These are phyloP conservation scores for Fraxinus sp. DNA, from an alignment of 305 asterid genomes.

Conservation along the genomic window DNA sequence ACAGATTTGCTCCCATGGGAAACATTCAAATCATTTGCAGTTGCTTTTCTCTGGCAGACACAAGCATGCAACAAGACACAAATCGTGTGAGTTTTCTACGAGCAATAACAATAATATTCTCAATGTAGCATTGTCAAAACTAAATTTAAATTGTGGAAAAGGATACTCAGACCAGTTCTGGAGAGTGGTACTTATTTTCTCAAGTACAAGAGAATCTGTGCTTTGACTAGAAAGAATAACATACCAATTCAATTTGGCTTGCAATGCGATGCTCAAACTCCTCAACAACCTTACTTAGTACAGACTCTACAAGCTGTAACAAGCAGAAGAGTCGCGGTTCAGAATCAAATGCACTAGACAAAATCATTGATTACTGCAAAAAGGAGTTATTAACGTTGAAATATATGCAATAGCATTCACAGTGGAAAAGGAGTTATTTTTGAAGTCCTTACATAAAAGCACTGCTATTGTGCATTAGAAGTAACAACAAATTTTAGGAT, in stretches of 20 bases:
- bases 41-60: constrained; percentile 54
- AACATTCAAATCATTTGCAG: constrained; percentile 37
- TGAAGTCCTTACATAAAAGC: background rate
- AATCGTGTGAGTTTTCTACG: background rate
- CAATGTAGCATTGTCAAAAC: background rate
- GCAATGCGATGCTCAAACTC: constrained; percentile 78
- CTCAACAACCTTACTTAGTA: constrained; percentile 78
- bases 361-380: background rate
- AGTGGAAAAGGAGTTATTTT: background rate
- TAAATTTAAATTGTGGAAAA: background rate
- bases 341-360: constrained; percentile 16
- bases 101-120: constrained; percentile 15
- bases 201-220: constrained; percentile 16
- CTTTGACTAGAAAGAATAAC: constrained; percentile 18
- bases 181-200: background rate
- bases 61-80: constrained; percentile 10
- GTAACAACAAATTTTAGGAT: background rate
- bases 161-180: constrained; percentile 4
- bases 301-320: constrained; percentile 82
- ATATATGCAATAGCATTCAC: background rate
- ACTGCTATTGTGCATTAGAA: background rate
- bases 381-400: no score
- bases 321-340: constrained; percentile 26
- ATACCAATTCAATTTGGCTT: constrained; percentile 66
- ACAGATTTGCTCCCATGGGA: constrained; percentile 40